These are phyloP conservation scores for Garcia nutans DNA, from an alignment of 345 rosid genomes.

Conservation along the genomic window DNA sequence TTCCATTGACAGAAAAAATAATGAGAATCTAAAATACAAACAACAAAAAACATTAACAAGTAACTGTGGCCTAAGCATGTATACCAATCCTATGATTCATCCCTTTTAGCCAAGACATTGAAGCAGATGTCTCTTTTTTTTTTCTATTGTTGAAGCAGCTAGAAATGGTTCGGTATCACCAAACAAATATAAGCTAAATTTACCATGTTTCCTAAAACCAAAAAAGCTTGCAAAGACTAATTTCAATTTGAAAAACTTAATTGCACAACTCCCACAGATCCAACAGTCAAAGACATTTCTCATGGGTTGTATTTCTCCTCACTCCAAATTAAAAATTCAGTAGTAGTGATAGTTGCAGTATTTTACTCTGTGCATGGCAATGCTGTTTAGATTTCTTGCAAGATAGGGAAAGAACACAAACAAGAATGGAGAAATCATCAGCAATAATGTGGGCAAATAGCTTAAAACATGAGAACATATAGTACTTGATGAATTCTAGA, in stretches of 20 bases:
- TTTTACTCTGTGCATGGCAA: neutral
- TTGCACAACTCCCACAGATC: neutral
- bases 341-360: neutral
- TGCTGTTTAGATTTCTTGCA: neutral
- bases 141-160: neutral
- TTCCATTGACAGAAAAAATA: neutral
- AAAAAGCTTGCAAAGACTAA: too few species aligned
- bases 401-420: neutral
- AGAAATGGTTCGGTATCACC: neutral
- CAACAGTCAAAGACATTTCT: neutral
- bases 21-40: neutral
- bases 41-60: neutral
- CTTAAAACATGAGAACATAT: neutral
- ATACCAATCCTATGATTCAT: neutral
- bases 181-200: neutral
- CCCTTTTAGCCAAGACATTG: neutral
- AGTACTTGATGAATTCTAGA: neutral
- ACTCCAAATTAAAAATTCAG: neutral
- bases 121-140: too few species aligned
- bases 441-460: neutral
- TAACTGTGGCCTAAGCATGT: neutral
- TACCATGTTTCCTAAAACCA: neutral
- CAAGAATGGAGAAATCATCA: neutral
- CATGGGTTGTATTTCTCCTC: neutral
- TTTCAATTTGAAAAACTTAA: too few species aligned